These are phyloP conservation scores for Mycena polygramma DNA, from an alignment of 768 basidiomycete genomes.

Conservation along the genomic window DNA sequence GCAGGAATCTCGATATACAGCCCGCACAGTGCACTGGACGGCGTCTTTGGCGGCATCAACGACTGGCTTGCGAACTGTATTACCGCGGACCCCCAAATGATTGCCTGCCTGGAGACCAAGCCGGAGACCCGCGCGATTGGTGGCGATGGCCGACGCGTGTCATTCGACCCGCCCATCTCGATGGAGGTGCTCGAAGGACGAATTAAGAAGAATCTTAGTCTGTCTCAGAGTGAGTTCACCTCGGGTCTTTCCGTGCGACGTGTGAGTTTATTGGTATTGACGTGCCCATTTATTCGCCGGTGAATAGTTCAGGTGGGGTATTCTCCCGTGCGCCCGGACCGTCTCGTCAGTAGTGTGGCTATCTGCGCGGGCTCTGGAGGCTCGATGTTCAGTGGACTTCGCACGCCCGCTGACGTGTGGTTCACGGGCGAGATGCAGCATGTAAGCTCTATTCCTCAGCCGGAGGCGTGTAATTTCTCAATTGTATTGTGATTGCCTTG, in stretches of 20 bases:
- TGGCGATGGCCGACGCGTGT: slow-evolving; percentile 79
- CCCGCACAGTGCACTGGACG: slow-evolving; percentile 92
- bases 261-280: slow-evolving; percentile 17
- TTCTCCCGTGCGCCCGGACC: slow-evolving; percentile 49
- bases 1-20: slow-evolving; percentile 88
- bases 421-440: slow-evolving; percentile 95
- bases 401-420: slow-evolving; percentile 84
- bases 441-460: slow-evolving; percentile 57
- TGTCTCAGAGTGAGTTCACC: slow-evolving; percentile 66
- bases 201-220: slow-evolving; percentile 76
- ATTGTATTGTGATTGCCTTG: slow-evolving; percentile 1
- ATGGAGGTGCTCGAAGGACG: slow-evolving; percentile 73
- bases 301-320: slow-evolving; percentile 69
- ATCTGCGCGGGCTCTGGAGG: slow-evolving; percentile 94
- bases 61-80: slow-evolving; percentile 85
- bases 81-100: slow-evolving; percentile 52
- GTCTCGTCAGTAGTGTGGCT: slow-evolving; percentile 73
- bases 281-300: slow-evolving; percentile 41
- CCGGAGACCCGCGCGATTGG: slow-evolving; percentile 57
- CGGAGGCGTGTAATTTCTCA: not conserved
- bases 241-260: slow-evolving; percentile 21
- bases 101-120: slow-evolving; percentile 56
- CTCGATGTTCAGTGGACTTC: slow-evolving; percentile 72
- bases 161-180: slow-evolving; percentile 65
- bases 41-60: slow-evolving; percentile 87